These are phyloP conservation scores for Cryptosporidium ryanae DNA, from an alignment of 169 alveolate species.

Conservation along the genomic window DNA sequence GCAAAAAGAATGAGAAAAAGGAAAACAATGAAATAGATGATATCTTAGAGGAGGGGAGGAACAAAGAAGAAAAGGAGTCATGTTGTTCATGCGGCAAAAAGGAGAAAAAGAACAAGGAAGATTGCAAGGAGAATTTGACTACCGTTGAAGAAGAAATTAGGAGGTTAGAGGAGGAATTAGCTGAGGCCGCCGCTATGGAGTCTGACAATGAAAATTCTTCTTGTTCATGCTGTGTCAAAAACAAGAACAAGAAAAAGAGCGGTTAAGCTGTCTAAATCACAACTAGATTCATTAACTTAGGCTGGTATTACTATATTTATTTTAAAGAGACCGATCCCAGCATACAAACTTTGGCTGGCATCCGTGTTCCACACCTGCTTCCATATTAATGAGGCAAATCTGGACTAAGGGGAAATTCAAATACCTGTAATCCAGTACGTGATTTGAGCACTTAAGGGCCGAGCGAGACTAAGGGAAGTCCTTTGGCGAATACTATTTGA, in stretches of 20 bases:
- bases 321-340: no score
- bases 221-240: background rate
- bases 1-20: background rate
- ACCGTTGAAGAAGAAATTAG: background rate
- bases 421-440: no score
- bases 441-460: no score
- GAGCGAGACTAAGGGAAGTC: no score
- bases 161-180: constrained; percentile 4
- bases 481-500: no score
- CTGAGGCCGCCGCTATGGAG: background rate
- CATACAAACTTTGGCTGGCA: no score
- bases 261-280: background rate
- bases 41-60: background rate
- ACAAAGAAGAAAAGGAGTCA: background rate
- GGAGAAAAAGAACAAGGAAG: background rate
- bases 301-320: no score
- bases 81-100: constrained; percentile 4
- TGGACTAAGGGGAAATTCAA: no score
- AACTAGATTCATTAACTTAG: no score
- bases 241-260: background rate
- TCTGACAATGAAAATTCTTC: background rate
- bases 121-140: background rate
- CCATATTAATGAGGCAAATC: no score
- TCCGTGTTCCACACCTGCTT: no score
- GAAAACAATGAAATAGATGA: background rate